Conservation (phyloP, 2,329 filamentous ascomycete species). For the Dothiorella sarmentorum region DNA sequence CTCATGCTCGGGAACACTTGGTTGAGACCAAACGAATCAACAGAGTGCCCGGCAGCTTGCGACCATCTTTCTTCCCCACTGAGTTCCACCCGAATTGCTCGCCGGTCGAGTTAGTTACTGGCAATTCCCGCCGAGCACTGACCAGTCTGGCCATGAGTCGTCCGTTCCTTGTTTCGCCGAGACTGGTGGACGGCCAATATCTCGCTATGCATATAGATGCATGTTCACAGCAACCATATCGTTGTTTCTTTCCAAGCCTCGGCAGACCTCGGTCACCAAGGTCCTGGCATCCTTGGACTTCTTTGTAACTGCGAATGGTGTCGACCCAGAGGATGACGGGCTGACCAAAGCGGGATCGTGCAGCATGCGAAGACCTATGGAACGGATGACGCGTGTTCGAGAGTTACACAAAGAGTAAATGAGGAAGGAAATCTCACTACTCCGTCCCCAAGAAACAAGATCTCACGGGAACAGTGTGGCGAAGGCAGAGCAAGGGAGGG, state of each 20-base stretch:
- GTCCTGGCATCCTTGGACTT: not conserved
- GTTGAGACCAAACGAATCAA: not conserved
- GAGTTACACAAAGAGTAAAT: slow-evolving; percentile 1
- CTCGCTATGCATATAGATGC: not conserved
- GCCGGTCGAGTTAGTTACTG: not conserved
- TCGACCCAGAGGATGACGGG: not conserved
- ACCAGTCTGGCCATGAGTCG: not conserved
- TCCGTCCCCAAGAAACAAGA: not conserved
- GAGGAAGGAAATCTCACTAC: slow-evolving; percentile 2
- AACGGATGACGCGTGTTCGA: slow-evolving; percentile 6
- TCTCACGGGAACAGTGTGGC: slow-evolving; percentile 1
- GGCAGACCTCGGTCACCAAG: not conserved
- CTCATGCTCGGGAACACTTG: not conserved
- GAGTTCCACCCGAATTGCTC: not conserved
- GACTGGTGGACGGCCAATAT: not conserved
- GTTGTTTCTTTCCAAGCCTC: not conserved
- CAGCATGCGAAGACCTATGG: not conserved
- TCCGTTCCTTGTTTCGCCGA: not conserved
- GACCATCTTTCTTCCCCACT: slow-evolving; percentile 4
- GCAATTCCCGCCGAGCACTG: not conserved
- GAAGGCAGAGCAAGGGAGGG: slow-evolving; percentile 6
- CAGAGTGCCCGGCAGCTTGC: not conserved
- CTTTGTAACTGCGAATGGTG: not conserved
- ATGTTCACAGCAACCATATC: not conserved
- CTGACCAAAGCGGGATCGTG: not conserved